Evolutionary conservation across 805 yeast genomes (phyloP).

Genomic region (Candida maltosa): DNA sequence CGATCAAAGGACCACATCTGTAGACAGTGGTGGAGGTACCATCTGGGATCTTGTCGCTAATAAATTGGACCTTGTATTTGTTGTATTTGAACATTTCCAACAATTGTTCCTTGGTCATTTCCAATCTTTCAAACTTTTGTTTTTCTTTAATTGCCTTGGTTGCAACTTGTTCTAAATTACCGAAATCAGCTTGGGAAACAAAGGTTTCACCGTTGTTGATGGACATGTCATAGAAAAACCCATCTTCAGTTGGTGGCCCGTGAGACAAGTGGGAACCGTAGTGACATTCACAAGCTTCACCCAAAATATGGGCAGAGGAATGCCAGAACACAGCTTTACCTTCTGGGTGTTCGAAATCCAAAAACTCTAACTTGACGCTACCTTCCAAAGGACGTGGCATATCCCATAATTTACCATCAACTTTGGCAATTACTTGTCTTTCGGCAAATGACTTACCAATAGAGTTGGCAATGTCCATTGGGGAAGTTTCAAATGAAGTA

Average conservation of each 20-base stretch:
- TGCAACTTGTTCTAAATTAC: constrained; percentile 78
- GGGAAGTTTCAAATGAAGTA: constrained; percentile 85
- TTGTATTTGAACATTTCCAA: constrained; percentile 93
- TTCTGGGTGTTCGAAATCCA: constrained; percentile 90
- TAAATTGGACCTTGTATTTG: constrained; percentile 89
- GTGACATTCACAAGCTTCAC: constrained; percentile 97
- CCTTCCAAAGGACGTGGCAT: constrained; percentile 87
- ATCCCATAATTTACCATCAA: constrained; percentile 91
- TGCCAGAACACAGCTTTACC: constrained; percentile 98
- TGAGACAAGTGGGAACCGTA: constrained; percentile 82
- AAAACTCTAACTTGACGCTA: constrained; percentile 66
- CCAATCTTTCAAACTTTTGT: constrained; percentile 92
- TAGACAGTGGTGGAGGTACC: constrained; percentile 95
- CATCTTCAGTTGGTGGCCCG: constrained; percentile 98
- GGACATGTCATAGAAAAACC: constrained; percentile 95
- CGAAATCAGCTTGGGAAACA: constrained; percentile 81
- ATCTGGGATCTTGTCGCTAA: constrained; percentile 87
- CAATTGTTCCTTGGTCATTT: constrained; percentile 85
- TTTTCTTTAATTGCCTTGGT: constrained; percentile 90
- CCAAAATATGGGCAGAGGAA: constrained; percentile 95
- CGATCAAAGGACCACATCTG: constrained; percentile 96
- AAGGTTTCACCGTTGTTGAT: constrained; percentile 66
- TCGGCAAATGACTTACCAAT: constrained; percentile 88
- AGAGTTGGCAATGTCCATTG: constrained; percentile 76
- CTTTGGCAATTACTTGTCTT: constrained; percentile 86